Base-by-base conservation (phyloP, 2,329 filamentous ascomycete genomes). In the Leptographium radiaticola region DNA sequence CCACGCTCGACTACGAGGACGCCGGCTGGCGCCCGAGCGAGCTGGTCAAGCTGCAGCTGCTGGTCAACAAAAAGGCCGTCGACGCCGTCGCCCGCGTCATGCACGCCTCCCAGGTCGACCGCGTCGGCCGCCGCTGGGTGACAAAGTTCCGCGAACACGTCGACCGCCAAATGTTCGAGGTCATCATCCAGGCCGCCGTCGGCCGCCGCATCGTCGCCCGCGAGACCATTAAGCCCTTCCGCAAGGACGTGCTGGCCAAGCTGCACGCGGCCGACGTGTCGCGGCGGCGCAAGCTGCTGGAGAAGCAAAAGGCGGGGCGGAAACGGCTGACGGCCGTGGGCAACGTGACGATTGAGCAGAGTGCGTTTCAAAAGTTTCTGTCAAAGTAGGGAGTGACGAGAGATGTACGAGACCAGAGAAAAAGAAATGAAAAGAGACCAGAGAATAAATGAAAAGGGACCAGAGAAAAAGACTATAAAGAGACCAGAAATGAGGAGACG, bases 131-230 rank as follows among this genome's bases (percentile, higher is more conserved):
- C 49, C 76, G 83, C 54, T 98, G 93, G 93, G 91, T 96, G 7
- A 83, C 80, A 43, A 95, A 95, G 68, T 97, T 98, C 75, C 97
- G 95, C 65, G 84, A 96, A 67, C 91, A 97, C 63, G 91, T 98
- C 20, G 87, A 95, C 63, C 76, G 93, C 18, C 93, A 98, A 68
- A 93, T 97, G 83, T 98, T 55, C 18, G 93, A 98, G 71, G 82
- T 98, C 25, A 75, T 97, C 54, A 97, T 98, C 59, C 93, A 98
- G 69, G 91, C 93, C 4, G 84, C 87, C 0, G 85, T 87, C 0
- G 91, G 90, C 4, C 83, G 81, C 61, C 80, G 84, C 51, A 84
- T 98, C 51, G 80, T 98, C 5, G 93, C 93, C 0, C 77, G 93
- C 64, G 93, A 97, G 66, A 96, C 90, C 0, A 84, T 98, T 66